phyloP scores from a whole-genome alignment of 768 basidiomycete species.

The Clitopilus hobsonii region DNA sequence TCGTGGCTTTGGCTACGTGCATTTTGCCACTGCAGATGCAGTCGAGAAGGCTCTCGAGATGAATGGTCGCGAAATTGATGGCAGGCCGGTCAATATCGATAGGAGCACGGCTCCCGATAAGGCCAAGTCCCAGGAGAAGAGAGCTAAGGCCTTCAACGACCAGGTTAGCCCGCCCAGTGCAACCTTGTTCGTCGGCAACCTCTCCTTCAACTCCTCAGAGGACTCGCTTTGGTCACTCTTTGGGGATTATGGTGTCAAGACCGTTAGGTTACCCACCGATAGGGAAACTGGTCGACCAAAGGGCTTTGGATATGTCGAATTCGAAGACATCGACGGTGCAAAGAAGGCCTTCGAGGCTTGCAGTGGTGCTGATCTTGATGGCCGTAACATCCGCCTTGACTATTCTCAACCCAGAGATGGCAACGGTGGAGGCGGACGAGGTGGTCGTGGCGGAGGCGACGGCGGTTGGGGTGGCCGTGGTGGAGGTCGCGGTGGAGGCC shows the following conservation, averaged over 20 bases:
- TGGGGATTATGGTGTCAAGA: constrained; percentile 83
- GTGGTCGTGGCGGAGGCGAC: constrained; percentile 30
- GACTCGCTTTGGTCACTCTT: constrained; percentile 89
- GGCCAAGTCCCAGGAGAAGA: constrained; percentile 53
- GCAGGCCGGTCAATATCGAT: constrained; percentile 84
- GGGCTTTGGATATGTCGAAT: constrained; percentile 97
- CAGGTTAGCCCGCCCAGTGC: constrained; percentile 54
- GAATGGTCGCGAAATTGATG: constrained; percentile 89
- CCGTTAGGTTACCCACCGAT: constrained; percentile 88
- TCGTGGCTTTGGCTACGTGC: constrained; percentile 82
- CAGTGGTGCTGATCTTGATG: constrained; percentile 73
- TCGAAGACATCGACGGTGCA: constrained; percentile 73
- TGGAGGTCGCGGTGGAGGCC: constrained; percentile 29
- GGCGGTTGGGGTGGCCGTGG: constrained; percentile 23
- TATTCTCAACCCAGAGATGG: constrained; percentile 78
- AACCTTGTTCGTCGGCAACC: constrained; percentile 88
- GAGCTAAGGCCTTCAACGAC: constrained; percentile 78
- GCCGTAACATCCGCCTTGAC: constrained; percentile 78
- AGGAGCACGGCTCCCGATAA: constrained; percentile 63
- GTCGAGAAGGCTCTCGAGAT: constrained; percentile 78
- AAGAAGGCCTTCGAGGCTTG: constrained; percentile 73
- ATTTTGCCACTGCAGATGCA: constrained; percentile 65
- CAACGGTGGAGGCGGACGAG: constrained; percentile 40
- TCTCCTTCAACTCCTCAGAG: constrained; percentile 76
- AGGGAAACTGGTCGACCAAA: constrained; percentile 86